Base-by-base conservation (phyloP, 192 early-diverging fungal species). In the Backusella liffmaniae region DNA sequence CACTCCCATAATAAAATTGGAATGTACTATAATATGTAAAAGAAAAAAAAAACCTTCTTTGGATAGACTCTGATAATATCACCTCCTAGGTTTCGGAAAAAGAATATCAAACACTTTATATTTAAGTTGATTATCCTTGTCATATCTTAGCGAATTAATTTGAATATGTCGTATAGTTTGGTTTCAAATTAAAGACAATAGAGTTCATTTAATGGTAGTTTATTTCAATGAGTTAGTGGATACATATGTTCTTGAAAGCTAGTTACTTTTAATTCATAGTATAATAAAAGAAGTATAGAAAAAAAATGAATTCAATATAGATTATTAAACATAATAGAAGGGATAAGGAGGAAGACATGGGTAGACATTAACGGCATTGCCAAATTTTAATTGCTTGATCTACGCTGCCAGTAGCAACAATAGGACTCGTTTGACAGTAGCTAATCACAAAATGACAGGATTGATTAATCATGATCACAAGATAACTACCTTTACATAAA, bases 331-430 rank as follows among this genome's bases (percentile, higher is more conserved):
- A 44, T 37, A 78, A 73, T 66, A 65, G 15, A 26, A 68, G 49
- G 46, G 21, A 66, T 34, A 15, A 73, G 30, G 56, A 41, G 66
- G n/a, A 56, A 46, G 26, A 13, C 39, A 69, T 44, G 66, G n/a
- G 73, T 53, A 69, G 30, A 18, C 6, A 35, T 81, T 77, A 90
- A 49, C 88, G 87, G 74, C 88, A 91, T 69, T 86, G 87, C 94
- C 95, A 96, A 8, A 96, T 78, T 70, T 89, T 91, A 9, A 94
- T 87, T 15, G 83, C 80, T 44, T 90, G 87, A 80, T 97, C 94
- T 44, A 96, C 94, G n/a, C 89, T 91, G 3, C 95, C 96, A 6
- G 94, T 96, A 6, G 93, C 96, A 32, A 98, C 91, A 67, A 93
- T 72, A 0, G 92, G 91, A 37, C 83, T 88, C 32, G 87, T 86